Evolutionary conservation across 208 protist genomes (phyloP).

Genomic region (Borovskyia barvae): DNA sequence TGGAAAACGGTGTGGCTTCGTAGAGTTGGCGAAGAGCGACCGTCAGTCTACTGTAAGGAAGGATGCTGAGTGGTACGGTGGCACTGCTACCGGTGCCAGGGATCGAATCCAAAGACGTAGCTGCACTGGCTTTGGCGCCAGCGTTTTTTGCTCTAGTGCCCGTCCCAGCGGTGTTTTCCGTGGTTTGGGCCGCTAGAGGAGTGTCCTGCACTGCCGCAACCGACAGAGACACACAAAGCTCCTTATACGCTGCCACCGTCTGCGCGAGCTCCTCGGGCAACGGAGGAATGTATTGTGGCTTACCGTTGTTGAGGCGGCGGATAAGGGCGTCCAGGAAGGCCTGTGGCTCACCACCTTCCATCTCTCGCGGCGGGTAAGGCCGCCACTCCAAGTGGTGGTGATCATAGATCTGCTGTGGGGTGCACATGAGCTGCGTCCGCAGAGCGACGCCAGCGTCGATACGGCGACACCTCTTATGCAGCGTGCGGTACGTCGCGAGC

Average conservation of each 20-base stretch:
- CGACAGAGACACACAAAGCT: slow-evolving; percentile 8
- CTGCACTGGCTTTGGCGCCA: not conserved
- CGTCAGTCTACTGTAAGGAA: slow-evolving; percentile 38
- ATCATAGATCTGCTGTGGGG: slow-evolving; percentile 61
- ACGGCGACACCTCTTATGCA: slow-evolving; percentile 51
- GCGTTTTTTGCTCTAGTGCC: not conserved
- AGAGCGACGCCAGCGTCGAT: slow-evolving; percentile 57
- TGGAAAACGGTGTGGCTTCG: slow-evolving; percentile 65
- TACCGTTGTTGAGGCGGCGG: slow-evolving; percentile 62
- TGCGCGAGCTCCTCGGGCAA: slow-evolving; percentile 17
- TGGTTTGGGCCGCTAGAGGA: not conserved
- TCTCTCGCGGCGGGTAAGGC: slow-evolving; percentile 39
- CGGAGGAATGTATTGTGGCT: slow-evolving; percentile 63
- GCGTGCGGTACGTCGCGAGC: slow-evolving; percentile 69
- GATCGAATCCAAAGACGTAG: no score
- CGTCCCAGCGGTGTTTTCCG: not conserved
- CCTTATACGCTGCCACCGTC: slow-evolving; percentile 15
- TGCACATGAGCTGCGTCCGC: slow-evolving; percentile 60
- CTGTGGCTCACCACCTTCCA: slow-evolving; percentile 56
- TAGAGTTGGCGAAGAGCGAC: slow-evolving; percentile 47
- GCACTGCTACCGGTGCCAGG: not conserved
- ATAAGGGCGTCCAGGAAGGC: slow-evolving; percentile 76
- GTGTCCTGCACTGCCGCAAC: not conserved
- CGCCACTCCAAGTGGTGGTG: slow-evolving; percentile 54
- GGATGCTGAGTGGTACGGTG: slow-evolving; percentile 26